A percentile compares a stretch with the other conserved stretches of the same genome.
These are phyloP conservation scores for Paxillus rubicundulus DNA, from an alignment of 768 basidiomycete genomes.

Conservation along the genomic window DNA sequence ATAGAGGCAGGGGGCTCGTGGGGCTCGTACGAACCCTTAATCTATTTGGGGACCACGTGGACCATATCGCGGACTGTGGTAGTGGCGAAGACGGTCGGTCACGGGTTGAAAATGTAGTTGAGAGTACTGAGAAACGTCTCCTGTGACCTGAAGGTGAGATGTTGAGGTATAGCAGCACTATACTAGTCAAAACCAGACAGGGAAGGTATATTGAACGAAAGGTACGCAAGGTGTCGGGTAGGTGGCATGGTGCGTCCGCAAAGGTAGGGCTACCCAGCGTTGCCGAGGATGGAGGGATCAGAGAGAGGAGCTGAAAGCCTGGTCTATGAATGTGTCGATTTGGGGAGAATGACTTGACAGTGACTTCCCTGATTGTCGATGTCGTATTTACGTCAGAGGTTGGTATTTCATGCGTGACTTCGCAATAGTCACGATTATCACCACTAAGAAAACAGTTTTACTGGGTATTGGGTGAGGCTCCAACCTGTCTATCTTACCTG, in stretches of 20 bases:
- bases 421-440: slow-evolving; percentile 92
- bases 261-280: slow-evolving; percentile 41
- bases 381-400: slow-evolving; percentile 21
- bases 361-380: slow-evolving; percentile 64
- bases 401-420: slow-evolving; percentile 53
- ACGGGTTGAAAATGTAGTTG: slow-evolving; percentile 34
- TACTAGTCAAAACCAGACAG: slow-evolving; percentile 50
- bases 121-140: slow-evolving; percentile 21
- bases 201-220: slow-evolving; percentile 66
- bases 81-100: slow-evolving; percentile 22
- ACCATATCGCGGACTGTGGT: slow-evolving; percentile 38
- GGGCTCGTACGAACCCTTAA: slow-evolving; percentile 40
- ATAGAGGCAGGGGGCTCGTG: slow-evolving; percentile 34
- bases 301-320: slow-evolving; percentile 83
- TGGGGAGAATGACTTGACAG: slow-evolving; percentile 84
- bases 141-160: slow-evolving; percentile 22
- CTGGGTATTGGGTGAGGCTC: not conserved
- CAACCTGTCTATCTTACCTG: slow-evolving; percentile 46
- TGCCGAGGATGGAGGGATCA: slow-evolving; percentile 39
- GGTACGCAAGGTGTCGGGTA: slow-evolving; percentile 70
- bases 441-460: slow-evolving; percentile 48
- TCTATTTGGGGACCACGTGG: slow-evolving; percentile 44
- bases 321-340: slow-evolving; percentile 69
- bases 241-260: slow-evolving; percentile 66
- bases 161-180: slow-evolving; percentile 48